phyloP scores from a whole-genome alignment of 2,329 filamentous ascomycete genomes.

The Didymella arachidicola region DNA sequence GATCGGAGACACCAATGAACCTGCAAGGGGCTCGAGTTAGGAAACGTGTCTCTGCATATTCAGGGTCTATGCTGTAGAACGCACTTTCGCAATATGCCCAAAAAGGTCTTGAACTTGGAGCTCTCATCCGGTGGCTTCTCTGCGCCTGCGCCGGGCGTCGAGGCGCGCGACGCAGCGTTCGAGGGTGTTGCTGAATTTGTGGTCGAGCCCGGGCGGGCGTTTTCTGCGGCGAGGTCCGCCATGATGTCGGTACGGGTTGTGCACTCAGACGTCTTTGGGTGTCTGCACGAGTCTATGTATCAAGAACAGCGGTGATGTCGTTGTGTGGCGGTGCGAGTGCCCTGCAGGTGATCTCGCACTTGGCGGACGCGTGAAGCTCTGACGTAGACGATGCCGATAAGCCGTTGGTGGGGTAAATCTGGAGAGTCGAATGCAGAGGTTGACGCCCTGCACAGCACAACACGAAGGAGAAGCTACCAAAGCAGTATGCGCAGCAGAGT shows the following conservation, averaged over 20 bases:
- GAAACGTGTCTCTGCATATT: constrained; percentile 22
- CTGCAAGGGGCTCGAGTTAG: constrained; percentile 57
- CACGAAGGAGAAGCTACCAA: constrained; percentile 1
- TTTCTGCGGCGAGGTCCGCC: constrained; percentile 44
- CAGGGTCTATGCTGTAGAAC: constrained; percentile 39
- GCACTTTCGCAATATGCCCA: constrained; percentile 87
- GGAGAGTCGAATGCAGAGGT: constrained; percentile 7
- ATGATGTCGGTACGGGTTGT: constrained; percentile 28
- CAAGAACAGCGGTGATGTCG: constrained; percentile 18
- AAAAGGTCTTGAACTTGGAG: constrained; percentile 87
- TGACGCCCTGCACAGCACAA: constrained; percentile 15
- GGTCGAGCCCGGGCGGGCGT: constrained; percentile 30
- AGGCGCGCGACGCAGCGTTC: constrained; percentile 46
- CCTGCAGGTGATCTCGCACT: constrained; percentile 21
- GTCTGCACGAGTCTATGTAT: constrained; percentile 7
- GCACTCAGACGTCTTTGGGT: constrained; percentile 8
- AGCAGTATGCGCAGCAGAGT: constrained; percentile 17
- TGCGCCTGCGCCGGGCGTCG: constrained; percentile 44
- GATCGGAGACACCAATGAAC: constrained; percentile 95
- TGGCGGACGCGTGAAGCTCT: constrained; percentile 27
- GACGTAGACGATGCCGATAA: constrained; percentile 39
- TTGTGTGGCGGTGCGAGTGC: constrained; percentile 27
- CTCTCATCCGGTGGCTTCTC: constrained; percentile 76
- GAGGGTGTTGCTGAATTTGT: constrained; percentile 45
- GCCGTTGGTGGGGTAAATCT: constrained; percentile 25